Conservation (phyloP, 2,329 filamentous ascomycete species). For the Fusarium nygamai region DNA sequence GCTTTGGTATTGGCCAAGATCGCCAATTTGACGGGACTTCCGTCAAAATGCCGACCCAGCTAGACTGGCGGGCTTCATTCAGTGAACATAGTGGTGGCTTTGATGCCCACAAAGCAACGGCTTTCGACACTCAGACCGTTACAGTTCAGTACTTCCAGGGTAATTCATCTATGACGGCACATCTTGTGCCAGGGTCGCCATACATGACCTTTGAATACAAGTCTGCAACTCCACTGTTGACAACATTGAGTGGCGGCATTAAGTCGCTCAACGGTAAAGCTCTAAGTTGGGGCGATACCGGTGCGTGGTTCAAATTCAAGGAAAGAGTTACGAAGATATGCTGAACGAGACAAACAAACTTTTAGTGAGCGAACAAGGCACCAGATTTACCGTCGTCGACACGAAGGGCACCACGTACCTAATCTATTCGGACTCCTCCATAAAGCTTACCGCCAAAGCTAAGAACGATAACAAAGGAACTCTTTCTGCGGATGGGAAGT, state of each 20-base stretch:
- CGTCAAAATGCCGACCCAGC: neutral
- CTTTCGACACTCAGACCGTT: neutral
- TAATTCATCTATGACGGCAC: neutral
- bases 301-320: neutral
- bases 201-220: neutral
- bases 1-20: neutral
- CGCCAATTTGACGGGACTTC: neutral
- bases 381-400: neutral
- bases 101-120: neutral
- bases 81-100: neutral
- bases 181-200: neutral
- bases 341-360: neutral
- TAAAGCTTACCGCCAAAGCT: neutral
- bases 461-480: neutral
- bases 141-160: neutral
- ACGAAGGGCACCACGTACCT: neutral
- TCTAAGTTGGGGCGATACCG: accelerated
- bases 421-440: neutral
- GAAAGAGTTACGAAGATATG: accelerated
- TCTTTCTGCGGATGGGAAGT: neutral
- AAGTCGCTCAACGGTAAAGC: neutral
- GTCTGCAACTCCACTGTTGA: neutral
- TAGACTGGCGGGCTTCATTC: neutral
- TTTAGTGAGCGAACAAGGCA: neutral
- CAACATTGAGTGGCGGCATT: neutral